Conservation (phyloP, 1,284 basidiomycete species). For the Ustilago curta region DNA sequence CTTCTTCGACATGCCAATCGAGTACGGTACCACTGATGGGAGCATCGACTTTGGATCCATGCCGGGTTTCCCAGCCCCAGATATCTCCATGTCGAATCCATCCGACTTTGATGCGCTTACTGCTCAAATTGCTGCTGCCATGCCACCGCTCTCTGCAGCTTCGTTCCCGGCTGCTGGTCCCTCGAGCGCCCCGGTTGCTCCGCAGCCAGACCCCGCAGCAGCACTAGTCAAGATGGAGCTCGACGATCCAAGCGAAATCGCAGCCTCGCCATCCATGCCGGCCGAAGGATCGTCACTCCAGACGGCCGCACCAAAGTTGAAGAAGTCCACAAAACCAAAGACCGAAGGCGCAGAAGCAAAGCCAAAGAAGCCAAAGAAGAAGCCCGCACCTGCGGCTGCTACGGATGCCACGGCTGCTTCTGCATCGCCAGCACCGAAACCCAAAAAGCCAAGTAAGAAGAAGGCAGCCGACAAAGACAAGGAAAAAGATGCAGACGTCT, state of each 20-base stretch:
- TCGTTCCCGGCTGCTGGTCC: conserved; percentile 3
- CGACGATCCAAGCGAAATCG: conserved; percentile 16
- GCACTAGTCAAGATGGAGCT: conserved; percentile 26
- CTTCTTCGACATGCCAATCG: conserved; percentile 50
- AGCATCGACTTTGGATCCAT: conserved; percentile 29
- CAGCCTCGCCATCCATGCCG: conserved; percentile 16
- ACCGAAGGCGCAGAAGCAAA: conserved; percentile 34
- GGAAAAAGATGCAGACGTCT: conserved; percentile 7
- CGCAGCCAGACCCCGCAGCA: conserved; percentile 4
- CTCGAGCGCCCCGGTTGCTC: neutral
- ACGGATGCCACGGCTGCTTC: neutral
- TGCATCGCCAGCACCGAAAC: conserved; percentile 22
- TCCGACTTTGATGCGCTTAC: conserved; percentile 33
- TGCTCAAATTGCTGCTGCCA: conserved; percentile 28
- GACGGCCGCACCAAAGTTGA: conserved; percentile 23
- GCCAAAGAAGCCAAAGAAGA: conserved; percentile 45
- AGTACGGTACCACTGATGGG: conserved; percentile 15
- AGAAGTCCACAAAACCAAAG: conserved; percentile 40
- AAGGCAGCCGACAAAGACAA: conserved; percentile 22
- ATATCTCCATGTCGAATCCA: conserved; percentile 15
- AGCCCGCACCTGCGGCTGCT: conserved; percentile 14
- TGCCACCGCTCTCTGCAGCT: conserved; percentile 12
- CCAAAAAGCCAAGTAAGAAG: conserved; percentile 39
- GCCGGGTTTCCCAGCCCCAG: conserved; percentile 14
- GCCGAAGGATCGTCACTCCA: conserved; percentile 18